phyloP scores from a whole-genome alignment of 2,329 filamentous ascomycete species.

The Neofusicoccum umdonicola region DNA sequence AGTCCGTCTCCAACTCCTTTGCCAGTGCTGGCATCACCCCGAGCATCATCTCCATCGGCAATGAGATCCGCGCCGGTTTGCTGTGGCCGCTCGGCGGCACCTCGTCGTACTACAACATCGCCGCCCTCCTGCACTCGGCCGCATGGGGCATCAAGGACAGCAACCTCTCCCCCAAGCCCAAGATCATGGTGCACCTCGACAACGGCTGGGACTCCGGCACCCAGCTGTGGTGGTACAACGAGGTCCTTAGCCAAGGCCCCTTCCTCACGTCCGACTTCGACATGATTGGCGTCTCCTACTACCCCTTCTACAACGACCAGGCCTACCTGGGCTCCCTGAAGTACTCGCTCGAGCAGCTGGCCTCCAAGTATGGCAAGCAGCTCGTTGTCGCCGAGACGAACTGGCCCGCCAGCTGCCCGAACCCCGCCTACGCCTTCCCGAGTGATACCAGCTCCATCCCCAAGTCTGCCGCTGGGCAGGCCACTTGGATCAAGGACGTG shows the following conservation, averaged over 20 bases:
- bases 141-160: conserved; percentile 65
- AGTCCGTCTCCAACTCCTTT: conserved; percentile 61
- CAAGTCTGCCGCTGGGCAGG: conserved; percentile 61
- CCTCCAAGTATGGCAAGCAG: conserved; percentile 61
- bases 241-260: conserved; percentile 48
- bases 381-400: conserved; percentile 69
- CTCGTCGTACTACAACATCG: conserved; percentile 54
- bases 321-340: conserved; percentile 61
- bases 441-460: conserved; percentile 60
- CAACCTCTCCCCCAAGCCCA: conserved; percentile 54
- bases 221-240: conserved; percentile 65
- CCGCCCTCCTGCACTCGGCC: conserved; percentile 62
- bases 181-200: conserved; percentile 73
- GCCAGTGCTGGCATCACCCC: conserved; percentile 55
- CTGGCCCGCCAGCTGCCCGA: conserved; percentile 62
- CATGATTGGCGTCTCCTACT: conserved; percentile 70
- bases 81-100: conserved; percentile 65
- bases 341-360: conserved; percentile 58
- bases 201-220: conserved; percentile 69
- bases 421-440: conserved; percentile 51
- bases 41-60: conserved; percentile 67
- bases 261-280: conserved; percentile 60
- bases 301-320: conserved; percentile 64
- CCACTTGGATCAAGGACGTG: conserved; percentile 59
- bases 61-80: conserved; percentile 67